phyloP scores from a whole-genome alignment of 352 stramenopile species.

The Phytophthora litchii region DNA sequence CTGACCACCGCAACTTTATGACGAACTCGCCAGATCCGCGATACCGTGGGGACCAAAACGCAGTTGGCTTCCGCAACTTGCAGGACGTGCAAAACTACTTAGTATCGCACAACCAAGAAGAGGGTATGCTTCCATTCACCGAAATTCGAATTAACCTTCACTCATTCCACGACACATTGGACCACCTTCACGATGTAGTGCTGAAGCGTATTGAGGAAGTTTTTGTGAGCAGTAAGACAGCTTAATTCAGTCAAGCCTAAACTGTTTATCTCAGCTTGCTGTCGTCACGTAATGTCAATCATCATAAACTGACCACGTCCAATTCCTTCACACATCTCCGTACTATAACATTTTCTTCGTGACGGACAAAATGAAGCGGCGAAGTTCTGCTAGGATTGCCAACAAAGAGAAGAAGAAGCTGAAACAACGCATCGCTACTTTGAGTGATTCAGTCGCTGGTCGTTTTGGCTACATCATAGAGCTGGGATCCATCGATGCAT shows the following conservation, averaged over 20 bases:
- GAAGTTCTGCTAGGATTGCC: no score
- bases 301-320: no score
- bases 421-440: no score
- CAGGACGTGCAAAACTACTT: constrained; percentile 84
- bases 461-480: no score
- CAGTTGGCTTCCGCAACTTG: constrained; percentile 73
- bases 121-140: constrained; percentile 67
- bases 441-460: no score
- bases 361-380: no score
- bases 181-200: constrained; percentile 86
- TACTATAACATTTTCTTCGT: no score
- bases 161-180: constrained; percentile 87
- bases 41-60: constrained; percentile 65
- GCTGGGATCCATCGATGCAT: no score
- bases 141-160: constrained; percentile 84
- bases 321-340: no score
- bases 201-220: constrained; percentile 85
- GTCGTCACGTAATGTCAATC: no score
- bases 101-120: constrained; percentile 47
- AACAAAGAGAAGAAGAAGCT: no score
- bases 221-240: constrained; percentile 37
- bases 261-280: not conserved
- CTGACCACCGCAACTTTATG: constrained; percentile 82
- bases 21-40: constrained; percentile 81
- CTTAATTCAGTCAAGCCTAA: constrained; percentile 1